A percentile compares a stretch with the other conserved stretches of the same genome.
phyloP scores from a whole-genome alignment of 139 green algal species.

The Gonium pectorale region DNA sequence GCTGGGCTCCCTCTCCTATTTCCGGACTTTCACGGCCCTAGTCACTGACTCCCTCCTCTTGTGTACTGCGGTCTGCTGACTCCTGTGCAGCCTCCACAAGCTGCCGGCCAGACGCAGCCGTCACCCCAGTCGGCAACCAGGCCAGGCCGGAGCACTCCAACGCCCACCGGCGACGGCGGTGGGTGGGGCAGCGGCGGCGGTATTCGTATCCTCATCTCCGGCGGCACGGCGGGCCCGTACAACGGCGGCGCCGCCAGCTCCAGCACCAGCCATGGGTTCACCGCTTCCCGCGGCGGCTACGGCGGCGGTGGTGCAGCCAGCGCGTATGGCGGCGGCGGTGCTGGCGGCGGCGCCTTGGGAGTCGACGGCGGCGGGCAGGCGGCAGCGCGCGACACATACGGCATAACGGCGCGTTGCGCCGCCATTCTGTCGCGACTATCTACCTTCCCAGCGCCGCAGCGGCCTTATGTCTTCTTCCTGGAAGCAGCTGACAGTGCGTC shows the following conservation, averaged over 20 bases:
- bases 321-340: neutral
- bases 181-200: too few relatives aligned
- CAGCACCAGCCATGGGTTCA: neutral
- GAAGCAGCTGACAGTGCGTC: conserved; percentile 69
- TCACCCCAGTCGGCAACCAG: too few relatives aligned
- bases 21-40: too few relatives aligned
- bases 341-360: neutral
- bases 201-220: too few relatives aligned
- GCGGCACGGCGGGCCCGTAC: neutral
- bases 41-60: too few relatives aligned
- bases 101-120: too few relatives aligned
- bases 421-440: neutral
- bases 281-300: neutral
- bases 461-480: conserved; percentile 73
- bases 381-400: neutral
- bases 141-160: too few relatives aligned
- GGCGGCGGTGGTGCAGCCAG: neutral
- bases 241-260: too few relatives aligned
- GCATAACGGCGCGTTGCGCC: neutral
- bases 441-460: conserved; percentile 68
- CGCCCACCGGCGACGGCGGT: too few relatives aligned
- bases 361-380: neutral
- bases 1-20: too few relatives aligned
- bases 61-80: too few relatives aligned
- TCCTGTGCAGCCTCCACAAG: too few relatives aligned